A percentile compares a stretch with the other conserved stretches of the same genome.
Conservation (phyloP, 305 asterid genomes). For the Fraxinus latifolia region DNA sequence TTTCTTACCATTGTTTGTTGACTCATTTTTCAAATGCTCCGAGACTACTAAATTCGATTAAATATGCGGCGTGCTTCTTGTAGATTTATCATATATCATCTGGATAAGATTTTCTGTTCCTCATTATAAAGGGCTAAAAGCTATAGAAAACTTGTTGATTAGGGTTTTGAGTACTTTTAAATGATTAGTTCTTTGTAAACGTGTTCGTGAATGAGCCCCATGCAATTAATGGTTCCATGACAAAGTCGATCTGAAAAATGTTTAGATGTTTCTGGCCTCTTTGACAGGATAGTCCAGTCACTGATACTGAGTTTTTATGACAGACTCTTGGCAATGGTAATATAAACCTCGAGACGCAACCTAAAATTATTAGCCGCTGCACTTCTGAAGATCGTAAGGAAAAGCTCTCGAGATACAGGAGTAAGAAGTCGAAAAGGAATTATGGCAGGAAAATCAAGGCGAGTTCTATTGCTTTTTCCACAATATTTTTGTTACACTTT, state of each 20-base stretch:
- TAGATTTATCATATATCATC: not conserved
- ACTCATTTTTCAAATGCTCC: not conserved
- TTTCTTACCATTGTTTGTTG: not conserved
- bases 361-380: constrained; percentile 37
- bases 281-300: constrained; percentile 58
- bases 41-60: not conserved
- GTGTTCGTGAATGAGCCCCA: constrained; percentile 8
- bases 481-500: not conserved
- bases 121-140: not conserved
- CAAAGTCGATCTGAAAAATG: constrained; percentile 47
- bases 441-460: constrained; percentile 78
- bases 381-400: constrained; percentile 75
- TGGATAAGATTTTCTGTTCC: not conserved
- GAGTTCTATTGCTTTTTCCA: not conserved
- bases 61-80: not conserved
- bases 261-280: constrained; percentile 52
- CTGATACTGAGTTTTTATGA: constrained; percentile 73
- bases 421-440: constrained; percentile 83
- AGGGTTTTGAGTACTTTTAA: not conserved
- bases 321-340: constrained; percentile 69
- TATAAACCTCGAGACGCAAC: constrained; percentile 41
- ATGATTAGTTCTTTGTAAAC: not conserved
- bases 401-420: constrained; percentile 83
- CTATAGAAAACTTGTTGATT: not conserved
- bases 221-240: constrained; percentile 26